A percentile compares a stretch with the other conserved stretches of the same genome.
Conservation (phyloP, 495 filamentous ascomycete species). For the Talaromyces ruber region DNA sequence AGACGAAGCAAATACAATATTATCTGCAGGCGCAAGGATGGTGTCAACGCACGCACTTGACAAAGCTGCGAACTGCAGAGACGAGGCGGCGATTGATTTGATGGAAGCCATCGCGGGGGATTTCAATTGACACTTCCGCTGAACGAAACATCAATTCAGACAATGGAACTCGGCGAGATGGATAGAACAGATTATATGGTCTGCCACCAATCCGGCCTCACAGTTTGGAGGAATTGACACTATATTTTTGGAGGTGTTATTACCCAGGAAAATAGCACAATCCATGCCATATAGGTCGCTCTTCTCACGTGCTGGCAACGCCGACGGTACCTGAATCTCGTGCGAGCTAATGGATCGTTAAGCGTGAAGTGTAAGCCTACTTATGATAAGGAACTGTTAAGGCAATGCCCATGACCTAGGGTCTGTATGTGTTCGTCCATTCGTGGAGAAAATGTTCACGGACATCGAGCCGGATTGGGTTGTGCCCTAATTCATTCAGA, state of each 20-base stretch:
- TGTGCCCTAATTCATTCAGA: background rate
- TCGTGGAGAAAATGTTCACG: background rate
- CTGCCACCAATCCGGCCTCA: background rate
- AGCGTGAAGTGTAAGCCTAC: background rate
- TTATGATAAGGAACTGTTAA: background rate
- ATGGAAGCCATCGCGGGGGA: background rate
- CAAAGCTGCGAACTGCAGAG: background rate
- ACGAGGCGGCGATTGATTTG: background rate
- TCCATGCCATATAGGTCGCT: background rate
- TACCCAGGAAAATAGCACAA: background rate
- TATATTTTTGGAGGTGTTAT: too few relatives aligned
- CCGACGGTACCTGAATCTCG: background rate
- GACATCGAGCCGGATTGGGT: background rate
- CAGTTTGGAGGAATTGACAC: background rate
- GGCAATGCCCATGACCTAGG: background rate
- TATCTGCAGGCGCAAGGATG: slow-evolving; percentile 24
- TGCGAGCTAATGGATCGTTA: background rate
- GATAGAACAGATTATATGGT: background rate
- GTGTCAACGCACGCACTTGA: background rate
- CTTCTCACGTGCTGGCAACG: background rate
- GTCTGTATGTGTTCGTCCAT: background rate
- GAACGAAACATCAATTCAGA: background rate
- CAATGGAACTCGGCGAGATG: background rate
- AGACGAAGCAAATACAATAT: slow-evolving; percentile 26
- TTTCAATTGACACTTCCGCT: background rate